Evolutionary conservation across 768 basidiomycete species (phyloP).

Genomic region (Termitomyces titanicus): DNA sequence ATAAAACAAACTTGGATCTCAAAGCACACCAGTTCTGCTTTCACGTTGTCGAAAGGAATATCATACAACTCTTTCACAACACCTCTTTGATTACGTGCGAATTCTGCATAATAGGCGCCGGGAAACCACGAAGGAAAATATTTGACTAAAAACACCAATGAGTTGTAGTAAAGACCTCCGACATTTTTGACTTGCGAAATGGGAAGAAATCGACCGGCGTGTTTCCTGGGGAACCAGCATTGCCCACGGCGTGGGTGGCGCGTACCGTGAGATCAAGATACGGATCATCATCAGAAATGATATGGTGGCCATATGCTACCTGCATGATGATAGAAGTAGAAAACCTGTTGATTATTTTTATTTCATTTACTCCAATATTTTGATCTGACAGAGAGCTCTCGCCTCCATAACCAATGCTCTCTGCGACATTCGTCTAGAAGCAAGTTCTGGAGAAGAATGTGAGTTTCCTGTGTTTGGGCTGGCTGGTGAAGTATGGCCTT

Average conservation of each 20-base stretch:
- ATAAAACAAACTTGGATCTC: background rate
- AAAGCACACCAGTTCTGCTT: slow-evolving; percentile 29
- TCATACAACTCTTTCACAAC: slow-evolving; percentile 21
- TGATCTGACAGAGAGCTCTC: background rate
- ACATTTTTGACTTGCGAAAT: slow-evolving; percentile 16
- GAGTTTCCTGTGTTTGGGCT: background rate
- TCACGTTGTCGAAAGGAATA: slow-evolving; percentile 26
- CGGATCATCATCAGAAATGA: slow-evolving; percentile 30
- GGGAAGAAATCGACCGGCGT: slow-evolving; percentile 18
- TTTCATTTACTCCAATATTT: background rate
- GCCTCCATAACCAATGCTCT: background rate
- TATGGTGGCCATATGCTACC: slow-evolving; percentile 28
- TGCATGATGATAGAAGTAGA: slow-evolving; percentile 19
- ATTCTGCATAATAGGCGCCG: slow-evolving; percentile 18
- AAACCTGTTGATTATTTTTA: background rate
- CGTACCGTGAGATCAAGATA: slow-evolving; percentile 32
- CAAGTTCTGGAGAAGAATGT: slow-evolving; percentile 1
- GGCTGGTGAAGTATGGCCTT: background rate
- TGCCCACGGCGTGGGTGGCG: slow-evolving; percentile 19
- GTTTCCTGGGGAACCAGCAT: slow-evolving; percentile 19
- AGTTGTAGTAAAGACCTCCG: background rate
- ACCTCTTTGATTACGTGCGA: slow-evolving; percentile 11
- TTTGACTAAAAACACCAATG: slow-evolving; percentile 18
- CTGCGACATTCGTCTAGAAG: background rate
- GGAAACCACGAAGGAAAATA: slow-evolving; percentile 33